Percentiles rank a stretch among this genome's conserved stretches.
phyloP scores from a whole-genome alignment of 2,329 filamentous ascomycete species.

The Botrytis pseudocinerea region DNA sequence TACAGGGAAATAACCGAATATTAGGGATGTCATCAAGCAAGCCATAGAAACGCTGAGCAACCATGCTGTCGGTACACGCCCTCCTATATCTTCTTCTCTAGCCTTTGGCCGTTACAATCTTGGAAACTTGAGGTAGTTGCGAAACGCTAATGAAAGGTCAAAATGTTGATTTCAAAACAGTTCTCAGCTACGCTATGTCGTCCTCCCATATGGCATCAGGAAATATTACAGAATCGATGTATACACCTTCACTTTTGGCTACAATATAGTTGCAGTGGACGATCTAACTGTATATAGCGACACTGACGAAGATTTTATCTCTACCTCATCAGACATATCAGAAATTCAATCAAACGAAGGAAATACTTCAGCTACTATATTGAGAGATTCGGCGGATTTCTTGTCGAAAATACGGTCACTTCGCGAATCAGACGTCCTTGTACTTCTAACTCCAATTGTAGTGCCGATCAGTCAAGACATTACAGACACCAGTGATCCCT shows the following conservation, averaged over 20 bases:
- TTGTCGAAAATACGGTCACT: constrained; percentile 52
- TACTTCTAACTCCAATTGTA: constrained; percentile 61
- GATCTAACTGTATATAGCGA: constrained; percentile 12
- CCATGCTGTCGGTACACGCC: constrained; percentile 17
- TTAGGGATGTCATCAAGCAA: constrained; percentile 13
- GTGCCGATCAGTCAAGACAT: constrained; percentile 47
- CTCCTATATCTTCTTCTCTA: constrained; percentile 1
- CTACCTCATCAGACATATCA: constrained; percentile 14
- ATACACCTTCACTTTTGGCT: not conserved
- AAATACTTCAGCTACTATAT: constrained; percentile 26
- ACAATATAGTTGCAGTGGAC: not conserved
- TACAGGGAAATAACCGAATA: constrained; percentile 16
- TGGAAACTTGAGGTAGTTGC: constrained; percentile 16
- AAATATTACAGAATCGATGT: constrained; percentile 17
- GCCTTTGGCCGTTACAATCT: constrained; percentile 6
- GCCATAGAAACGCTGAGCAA: constrained; percentile 17
- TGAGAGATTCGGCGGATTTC: constrained; percentile 44
- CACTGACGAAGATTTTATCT: constrained; percentile 15
- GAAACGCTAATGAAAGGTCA: not conserved
- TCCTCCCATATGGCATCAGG: not conserved
- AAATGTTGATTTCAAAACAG: constrained; percentile 23
- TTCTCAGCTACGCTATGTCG: constrained; percentile 20
- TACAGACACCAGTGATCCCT: constrained; percentile 60
- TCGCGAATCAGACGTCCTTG: constrained; percentile 53
- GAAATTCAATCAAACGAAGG: not conserved